phyloP scores from a whole-genome alignment of 2,329 filamentous ascomycete species.

The Aspergillus japonicus region DNA sequence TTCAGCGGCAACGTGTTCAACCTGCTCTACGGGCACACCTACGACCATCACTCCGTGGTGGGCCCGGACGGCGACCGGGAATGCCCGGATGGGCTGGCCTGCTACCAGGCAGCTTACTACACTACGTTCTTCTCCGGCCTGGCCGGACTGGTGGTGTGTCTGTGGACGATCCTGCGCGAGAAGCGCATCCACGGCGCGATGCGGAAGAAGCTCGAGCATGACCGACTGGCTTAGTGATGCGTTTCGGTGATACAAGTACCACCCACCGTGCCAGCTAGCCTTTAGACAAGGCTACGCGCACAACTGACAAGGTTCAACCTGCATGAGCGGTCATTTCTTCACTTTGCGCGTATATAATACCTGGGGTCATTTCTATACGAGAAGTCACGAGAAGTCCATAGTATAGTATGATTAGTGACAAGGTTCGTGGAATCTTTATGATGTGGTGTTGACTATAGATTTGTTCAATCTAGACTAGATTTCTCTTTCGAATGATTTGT shows the following conservation, averaged over 20 bases:
- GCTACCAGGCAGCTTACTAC: conserved; percentile 78
- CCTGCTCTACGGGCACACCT: conserved; percentile 79
- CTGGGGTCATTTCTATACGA: not conserved
- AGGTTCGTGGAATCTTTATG: not conserved
- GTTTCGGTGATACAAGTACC: too few relatives aligned
- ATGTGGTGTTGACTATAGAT: not conserved
- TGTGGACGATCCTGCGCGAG: conserved; percentile 54
- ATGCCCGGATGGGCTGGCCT: conserved; percentile 74
- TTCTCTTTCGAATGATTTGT: too few relatives aligned
- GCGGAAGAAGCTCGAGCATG: conserved; percentile 31
- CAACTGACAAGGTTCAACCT: not conserved
- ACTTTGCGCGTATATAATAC: not conserved
- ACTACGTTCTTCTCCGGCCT: conserved; percentile 72
- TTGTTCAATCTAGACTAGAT: not conserved
- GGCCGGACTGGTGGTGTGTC: conserved; percentile 65
- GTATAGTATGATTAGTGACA: not conserved
- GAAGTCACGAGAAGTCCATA: not conserved
- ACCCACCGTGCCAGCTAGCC: too few relatives aligned
- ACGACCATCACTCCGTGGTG: conserved; percentile 74
- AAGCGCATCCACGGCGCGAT: conserved; percentile 27
- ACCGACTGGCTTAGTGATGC: conserved; percentile 31
- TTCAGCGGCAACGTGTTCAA: conserved; percentile 91
- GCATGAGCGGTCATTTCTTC: not conserved
- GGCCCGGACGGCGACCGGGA: conserved; percentile 67
- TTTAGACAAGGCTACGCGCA: too few relatives aligned